Evolutionary conservation across 2,329 filamentous ascomycete species (phyloP), one percentile per base, ranked within the genome.

Genomic region (Emericellopsis cladophorae): DNA sequence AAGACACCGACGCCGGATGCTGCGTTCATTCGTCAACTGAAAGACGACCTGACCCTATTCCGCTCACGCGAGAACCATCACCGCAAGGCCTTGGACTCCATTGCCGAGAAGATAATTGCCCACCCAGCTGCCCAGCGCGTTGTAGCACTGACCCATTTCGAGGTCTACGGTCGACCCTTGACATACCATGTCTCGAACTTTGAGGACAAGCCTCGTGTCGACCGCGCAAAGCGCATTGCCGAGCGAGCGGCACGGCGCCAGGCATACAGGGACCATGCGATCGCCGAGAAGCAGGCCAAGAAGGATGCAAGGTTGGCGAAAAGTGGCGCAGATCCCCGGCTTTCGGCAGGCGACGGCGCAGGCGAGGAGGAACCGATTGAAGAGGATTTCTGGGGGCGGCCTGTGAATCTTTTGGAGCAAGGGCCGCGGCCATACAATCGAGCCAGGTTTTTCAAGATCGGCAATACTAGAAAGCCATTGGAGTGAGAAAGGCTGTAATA

Each of bases 301-400:
- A 18, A 36, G 11, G 40, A 41, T 12, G 22, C 26, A 29, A 29
- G 26, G 12, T 7, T 9, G 26, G 26, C 26, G 9, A 29, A 12
- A 12, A 29, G 26, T 29, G 26, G 26, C 4, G 6, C 26, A 7
- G 26, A 29, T 29, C 26, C 26, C 6, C 26, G 26, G 12, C 26
- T 4, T 12, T 29, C 6, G 7, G 12, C 26, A 29, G 26, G 12
- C 8, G 26, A 29, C 6, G 26, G 26, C 8, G 6, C 8, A 29
- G 12, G 26, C 26, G 26, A 29, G 12, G 26, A 29, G 26, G 37
- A 31, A 21, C 24, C 26, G 18, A 18, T 40, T 4, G 24, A 40
- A n/a, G n/a, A 33, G 14, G 40, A 41, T 12, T 41, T 36, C 26
- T 41, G 40, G 40, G 40, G 40, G 7, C 40, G 40, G 15, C 40